A percentile compares a stretch with the other conserved stretches of the same genome.
Evolutionary conservation across 441 rosid species (phyloP).

Genomic region (Breynia disticha): DNA sequence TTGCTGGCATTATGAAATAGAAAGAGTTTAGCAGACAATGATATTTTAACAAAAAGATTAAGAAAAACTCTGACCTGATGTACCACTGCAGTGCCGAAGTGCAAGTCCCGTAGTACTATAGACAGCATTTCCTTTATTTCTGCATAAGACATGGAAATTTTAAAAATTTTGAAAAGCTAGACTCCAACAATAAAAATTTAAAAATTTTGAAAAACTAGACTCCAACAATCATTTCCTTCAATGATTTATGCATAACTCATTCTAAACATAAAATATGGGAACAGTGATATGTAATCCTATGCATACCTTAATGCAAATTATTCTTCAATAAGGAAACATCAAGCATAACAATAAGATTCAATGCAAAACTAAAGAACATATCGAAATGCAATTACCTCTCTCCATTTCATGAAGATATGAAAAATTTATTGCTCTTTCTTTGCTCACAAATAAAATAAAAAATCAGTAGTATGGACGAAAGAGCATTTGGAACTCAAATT

Average conservation of each 20-base stretch:
- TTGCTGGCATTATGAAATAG: neutral
- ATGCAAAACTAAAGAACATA: no score
- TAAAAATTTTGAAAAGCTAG: neutral
- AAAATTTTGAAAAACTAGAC: neutral
- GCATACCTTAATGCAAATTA: no score
- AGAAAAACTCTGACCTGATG: slow-evolving; percentile 58
- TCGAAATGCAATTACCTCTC: no score
- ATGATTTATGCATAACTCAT: neutral
- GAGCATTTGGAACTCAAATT: no score
- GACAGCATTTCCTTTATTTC: slow-evolving; percentile 89
- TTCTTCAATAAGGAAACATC: no score
- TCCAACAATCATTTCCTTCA: neutral
- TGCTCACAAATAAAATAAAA: no score
- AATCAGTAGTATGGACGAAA: no score
- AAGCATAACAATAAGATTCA: no score
- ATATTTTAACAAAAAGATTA: neutral
- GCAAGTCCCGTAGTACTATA: slow-evolving; percentile 63
- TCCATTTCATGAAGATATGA: no score
- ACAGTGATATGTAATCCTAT: no score
- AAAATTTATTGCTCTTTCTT: no score
- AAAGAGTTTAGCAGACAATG: slow-evolving; percentile 6
- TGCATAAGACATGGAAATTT: slow-evolving; percentile 26
- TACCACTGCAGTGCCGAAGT: slow-evolving; percentile 78
- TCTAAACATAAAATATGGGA: neutral
- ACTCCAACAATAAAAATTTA: slow-evolving; percentile 13